Evolutionary conservation across 2,329 filamentous ascomycete genomes (phyloP).

Genomic region (Acarospora socialis): DNA sequence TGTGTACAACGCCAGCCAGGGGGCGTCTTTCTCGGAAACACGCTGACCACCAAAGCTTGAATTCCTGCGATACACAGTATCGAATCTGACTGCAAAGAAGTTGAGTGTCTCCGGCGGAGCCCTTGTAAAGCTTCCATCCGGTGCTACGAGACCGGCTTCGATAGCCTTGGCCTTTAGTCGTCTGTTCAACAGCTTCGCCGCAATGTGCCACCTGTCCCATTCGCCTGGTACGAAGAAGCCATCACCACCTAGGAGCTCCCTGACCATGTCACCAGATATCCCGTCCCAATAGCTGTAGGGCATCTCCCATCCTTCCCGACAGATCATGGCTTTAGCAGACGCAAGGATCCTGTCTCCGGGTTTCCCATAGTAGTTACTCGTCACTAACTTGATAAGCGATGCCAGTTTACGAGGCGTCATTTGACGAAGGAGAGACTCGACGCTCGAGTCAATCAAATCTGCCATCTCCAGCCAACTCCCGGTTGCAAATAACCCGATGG

Average conservation of each 20-base stretch:
- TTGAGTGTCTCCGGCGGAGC: constrained; percentile 34
- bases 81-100: constrained; percentile 39
- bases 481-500: constrained; percentile 41
- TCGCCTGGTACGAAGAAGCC: constrained; percentile 44
- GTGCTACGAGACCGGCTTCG: constrained; percentile 33
- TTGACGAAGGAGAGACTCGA: constrained; percentile 40
- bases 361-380: constrained; percentile 41
- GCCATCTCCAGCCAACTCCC: constrained; percentile 46
- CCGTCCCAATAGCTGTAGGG: constrained; percentile 37
- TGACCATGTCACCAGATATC: constrained; percentile 41
- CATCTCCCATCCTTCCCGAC: constrained; percentile 44
- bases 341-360: constrained; percentile 40
- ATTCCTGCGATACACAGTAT: constrained; percentile 36
- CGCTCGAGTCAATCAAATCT: constrained; percentile 38
- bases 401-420: constrained; percentile 37
- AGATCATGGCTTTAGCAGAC: constrained; percentile 44
- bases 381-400: constrained; percentile 38
- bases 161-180: constrained; percentile 33
- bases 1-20: constrained; percentile 39
- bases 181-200: constrained; percentile 39
- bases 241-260: constrained; percentile 45
- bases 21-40: constrained; percentile 30
- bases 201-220: constrained; percentile 43
- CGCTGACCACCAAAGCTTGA: constrained; percentile 21
- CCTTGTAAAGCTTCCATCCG: constrained; percentile 27